Evolutionary conservation across 257 asterid species (phyloP), one percentile per base, ranked within the genome.

Genomic region (Pogostemon cablin): DNA sequence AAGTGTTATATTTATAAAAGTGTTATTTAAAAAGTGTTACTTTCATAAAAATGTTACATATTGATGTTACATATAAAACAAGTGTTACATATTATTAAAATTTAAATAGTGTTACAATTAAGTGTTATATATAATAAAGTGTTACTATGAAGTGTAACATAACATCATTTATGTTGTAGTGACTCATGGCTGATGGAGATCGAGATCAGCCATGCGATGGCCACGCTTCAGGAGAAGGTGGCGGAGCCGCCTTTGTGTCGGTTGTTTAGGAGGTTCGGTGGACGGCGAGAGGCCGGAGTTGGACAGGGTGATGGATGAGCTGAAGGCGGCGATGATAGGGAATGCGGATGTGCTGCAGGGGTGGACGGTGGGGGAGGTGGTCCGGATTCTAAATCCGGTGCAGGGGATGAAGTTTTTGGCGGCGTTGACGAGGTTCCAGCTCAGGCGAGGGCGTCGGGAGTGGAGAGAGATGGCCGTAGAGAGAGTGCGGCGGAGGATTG

Each of bases 181-280:
- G 83, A 65, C 52, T 15, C 17, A 15, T 15, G 76, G 73, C 65
- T 78, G 65, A 68, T 58, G 52, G 95, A 82, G 69, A 80, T 60
- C 46, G 58, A 39, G 20, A 54, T 88, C 42, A 44, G 72, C 4
- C 78, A 79, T 9, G 78, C 77, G 44, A 77, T 86, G 82, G 95
- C 90, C 0, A 75, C 78, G 46, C 67, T 81, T 52, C 95, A 88
- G 68, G 95, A 88, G 67, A 84, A 72, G 41, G 74, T 84, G 73
- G 90, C 88, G 9, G 85, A 86, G 38, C 91, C 84, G 15, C 87
- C 88, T 0, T 37, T 79, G 66, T 56, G 69, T 8, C 41, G 75
- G 0, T 8, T 62, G n/a, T 77, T 78, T 0, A 81, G 59, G 52
- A 71, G 15, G 20, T 65, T 39, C 60, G 49, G 59, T 68, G 12